A percentile compares a stretch with the other conserved stretches of the same genome.
phyloP scores from a whole-genome alignment of 306 rosid genomes.

The Prunus mongolica region DNA sequence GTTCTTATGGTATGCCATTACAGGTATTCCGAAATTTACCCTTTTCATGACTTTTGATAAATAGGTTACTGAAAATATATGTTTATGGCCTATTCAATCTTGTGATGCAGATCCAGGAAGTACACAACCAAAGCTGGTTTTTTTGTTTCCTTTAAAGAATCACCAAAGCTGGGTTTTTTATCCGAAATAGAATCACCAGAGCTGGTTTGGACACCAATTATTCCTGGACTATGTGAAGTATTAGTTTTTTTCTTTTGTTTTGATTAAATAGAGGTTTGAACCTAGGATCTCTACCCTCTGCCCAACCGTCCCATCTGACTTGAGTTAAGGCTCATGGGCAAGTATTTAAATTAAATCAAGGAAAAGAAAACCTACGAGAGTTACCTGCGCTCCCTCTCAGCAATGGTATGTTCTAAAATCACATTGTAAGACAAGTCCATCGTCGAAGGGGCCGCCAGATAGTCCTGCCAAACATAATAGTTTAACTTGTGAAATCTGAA shows the following conservation, averaged over 20 bases:
- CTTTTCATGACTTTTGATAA: background rate
- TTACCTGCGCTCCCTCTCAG: conserved; percentile 99
- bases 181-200: background rate
- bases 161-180: background rate
- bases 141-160: background rate
- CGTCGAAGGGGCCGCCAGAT: conserved; percentile 73
- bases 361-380: conserved; percentile 7
- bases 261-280: background rate
- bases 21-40: background rate
- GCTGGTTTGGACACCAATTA: background rate
- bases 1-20: background rate
- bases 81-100: background rate
- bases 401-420: conserved; percentile 93
- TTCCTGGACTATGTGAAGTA: background rate
- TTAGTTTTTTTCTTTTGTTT: background rate
- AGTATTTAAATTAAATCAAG: conserved; percentile 1
- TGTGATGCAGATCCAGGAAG: background rate
- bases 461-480: conserved; percentile 65
- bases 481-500: conserved; percentile 28
- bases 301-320: background rate
- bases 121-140: background rate
- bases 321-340: background rate
- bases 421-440: conserved; percentile 89
- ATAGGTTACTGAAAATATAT: background rate
- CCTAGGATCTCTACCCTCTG: background rate